Evolutionary conservation across 139 green algal species (phyloP).

Genomic region (Raphidocelis subcapitata): DNA sequence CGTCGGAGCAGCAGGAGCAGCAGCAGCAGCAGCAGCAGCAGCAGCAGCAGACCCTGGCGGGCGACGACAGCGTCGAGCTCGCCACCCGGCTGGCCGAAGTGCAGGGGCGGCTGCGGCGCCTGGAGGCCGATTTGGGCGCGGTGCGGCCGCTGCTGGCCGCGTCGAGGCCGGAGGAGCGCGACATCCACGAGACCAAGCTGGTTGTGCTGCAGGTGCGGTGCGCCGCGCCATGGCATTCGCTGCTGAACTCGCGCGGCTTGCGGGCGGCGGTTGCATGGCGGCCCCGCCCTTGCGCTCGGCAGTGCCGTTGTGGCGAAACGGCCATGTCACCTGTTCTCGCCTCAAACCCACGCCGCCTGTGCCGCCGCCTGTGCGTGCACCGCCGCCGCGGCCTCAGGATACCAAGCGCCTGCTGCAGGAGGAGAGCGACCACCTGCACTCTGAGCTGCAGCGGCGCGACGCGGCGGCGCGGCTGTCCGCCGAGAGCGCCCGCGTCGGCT

Average conservation of each 20-base stretch:
- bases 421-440: neutral
- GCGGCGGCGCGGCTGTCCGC: constrained; percentile 1
- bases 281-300: neutral
- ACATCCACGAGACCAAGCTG: constrained; percentile 18
- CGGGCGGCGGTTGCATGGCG: neutral
- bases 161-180: neutral
- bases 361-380: neutral
- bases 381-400: constrained; percentile 2
- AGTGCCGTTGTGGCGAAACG: neutral
- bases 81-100: too few relatives aligned
- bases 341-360: neutral
- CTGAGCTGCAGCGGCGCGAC: constrained; percentile 21
- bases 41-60: too few relatives aligned
- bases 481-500: neutral
- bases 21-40: too few relatives aligned
- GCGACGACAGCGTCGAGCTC: too few relatives aligned
- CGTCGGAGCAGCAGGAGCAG: too few relatives aligned
- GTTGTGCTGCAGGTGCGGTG: constrained; percentile 13
- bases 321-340: neutral
- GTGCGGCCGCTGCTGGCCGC: too few relatives aligned
- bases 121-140: too few relatives aligned
- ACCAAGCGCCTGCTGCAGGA: constrained; percentile 24
- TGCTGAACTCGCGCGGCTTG: neutral
- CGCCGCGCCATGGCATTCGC: neutral
- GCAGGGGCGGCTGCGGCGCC: too few relatives aligned